Conservation (phyloP, 1,139 yeast species). For the Pichia sp. region DNA sequence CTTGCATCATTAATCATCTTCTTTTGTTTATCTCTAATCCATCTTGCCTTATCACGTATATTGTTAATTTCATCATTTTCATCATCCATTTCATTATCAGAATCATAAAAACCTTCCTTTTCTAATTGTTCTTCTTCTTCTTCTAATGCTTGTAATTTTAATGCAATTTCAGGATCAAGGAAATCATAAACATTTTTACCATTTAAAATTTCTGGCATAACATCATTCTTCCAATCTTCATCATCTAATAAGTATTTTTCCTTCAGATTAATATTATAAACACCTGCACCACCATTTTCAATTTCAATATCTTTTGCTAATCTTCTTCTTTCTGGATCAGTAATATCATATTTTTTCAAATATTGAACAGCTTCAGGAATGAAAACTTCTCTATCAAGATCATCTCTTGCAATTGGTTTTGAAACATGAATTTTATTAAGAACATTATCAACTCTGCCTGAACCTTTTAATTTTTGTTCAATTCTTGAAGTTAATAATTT, state of each 20-base stretch:
- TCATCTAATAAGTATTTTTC: conserved; percentile 88
- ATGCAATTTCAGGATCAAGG: conserved; percentile 92
- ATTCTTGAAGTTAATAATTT: conserved; percentile 90
- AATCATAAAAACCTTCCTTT: conserved; percentile 90
- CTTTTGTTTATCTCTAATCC: conserved; percentile 96
- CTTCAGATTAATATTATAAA: conserved; percentile 84
- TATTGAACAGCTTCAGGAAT: conserved; percentile 70
- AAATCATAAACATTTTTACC: conserved; percentile 97
- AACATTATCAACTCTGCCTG: conserved; percentile 82
- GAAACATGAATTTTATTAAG: conserved; percentile 95
- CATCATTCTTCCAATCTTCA: conserved; percentile 95
- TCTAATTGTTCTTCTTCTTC: conserved; percentile 95
- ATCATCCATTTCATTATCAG: conserved; percentile 66
- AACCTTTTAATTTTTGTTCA: conserved; percentile 92
- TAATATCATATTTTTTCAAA: conserved; percentile 61
- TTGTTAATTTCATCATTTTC: conserved; percentile 61
- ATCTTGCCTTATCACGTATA: conserved; percentile 76
- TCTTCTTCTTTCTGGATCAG: conserved; percentile 76
- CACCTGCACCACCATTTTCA: conserved; percentile 99
- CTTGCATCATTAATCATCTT: conserved; percentile 86
- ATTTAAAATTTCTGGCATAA: conserved; percentile 92
- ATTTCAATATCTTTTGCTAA: conserved; percentile 86
- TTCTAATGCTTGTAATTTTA: conserved; percentile 88
- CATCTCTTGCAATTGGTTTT: conserved; percentile 84
- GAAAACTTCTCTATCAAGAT: conserved; percentile 65